Evolutionary conservation across 352 stramenopile species (phyloP).

Genomic region (Phytophthora pseudosyringae): DNA sequence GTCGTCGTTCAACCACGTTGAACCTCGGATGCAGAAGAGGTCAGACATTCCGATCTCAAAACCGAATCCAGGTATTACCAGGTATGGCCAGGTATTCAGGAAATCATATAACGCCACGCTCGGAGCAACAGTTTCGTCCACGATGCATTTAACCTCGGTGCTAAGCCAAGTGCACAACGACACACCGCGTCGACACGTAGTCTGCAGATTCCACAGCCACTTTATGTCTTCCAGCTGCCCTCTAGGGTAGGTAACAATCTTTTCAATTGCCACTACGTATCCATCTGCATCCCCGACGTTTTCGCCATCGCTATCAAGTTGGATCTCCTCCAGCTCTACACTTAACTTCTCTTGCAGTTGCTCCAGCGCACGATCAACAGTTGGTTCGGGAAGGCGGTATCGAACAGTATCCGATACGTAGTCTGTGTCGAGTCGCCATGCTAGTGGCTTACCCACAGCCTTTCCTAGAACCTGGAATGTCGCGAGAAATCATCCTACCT

Average conservation of each 20-base stretch:
- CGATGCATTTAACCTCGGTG: not conserved
- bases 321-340: not conserved
- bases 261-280: constrained; percentile 6
- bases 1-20: constrained; percentile 7
- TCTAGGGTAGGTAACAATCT: not conserved
- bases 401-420: constrained; percentile 1
- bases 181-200: constrained; percentile 1
- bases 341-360: not conserved
- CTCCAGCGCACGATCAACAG: not conserved
- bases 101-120: not conserved
- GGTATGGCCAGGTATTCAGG: not conserved
- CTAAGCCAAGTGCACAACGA: constrained; percentile 10
- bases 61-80: not conserved
- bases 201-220: constrained; percentile 17
- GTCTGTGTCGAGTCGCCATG: not conserved
- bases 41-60: not conserved
- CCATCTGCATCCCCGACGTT: not conserved
- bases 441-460: not conserved
- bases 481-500: not conserved
- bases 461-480: not conserved
- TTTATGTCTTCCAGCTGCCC: constrained; percentile 16
- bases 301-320: constrained; percentile 1
- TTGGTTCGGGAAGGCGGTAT: constrained; percentile 2
- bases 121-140: not conserved
- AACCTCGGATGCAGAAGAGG: not conserved